phyloP scores from a whole-genome alignment of 441 rosid genomes.

The Gossypium davidsonii region DNA sequence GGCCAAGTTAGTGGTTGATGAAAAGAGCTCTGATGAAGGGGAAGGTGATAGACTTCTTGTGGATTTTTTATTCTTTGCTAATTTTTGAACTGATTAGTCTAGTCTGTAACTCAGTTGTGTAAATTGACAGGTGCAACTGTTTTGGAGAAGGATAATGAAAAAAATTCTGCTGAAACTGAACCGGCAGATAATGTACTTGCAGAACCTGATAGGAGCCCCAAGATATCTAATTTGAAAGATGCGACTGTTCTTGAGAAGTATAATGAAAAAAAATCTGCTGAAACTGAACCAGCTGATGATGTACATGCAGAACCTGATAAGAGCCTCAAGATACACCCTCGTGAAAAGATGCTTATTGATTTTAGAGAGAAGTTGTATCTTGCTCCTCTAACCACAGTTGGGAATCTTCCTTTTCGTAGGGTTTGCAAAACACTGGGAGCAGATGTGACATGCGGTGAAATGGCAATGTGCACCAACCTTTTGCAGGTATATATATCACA shows the following conservation, averaged over 20 bases:
- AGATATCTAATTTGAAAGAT: conserved; percentile 33
- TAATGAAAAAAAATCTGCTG: conserved; percentile 17
- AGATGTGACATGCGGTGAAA: conserved; percentile 91
- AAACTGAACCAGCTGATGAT: conserved; percentile 26
- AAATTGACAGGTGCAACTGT: conserved; percentile 31
- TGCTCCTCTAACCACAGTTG: conserved; percentile 90
- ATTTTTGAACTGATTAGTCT: conserved; percentile 7
- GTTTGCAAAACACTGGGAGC: conserved; percentile 86
- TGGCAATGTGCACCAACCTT: conserved; percentile 98
- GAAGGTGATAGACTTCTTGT: conserved; percentile 18
- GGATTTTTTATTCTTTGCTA: not conserved
- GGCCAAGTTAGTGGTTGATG: conserved; percentile 45
- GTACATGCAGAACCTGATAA: conserved; percentile 39
- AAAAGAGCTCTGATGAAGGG: conserved; percentile 28
- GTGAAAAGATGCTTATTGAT: conserved; percentile 83
- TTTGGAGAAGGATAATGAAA: conserved; percentile 25
- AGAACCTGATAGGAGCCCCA: not conserved
- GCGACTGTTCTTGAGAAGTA: conserved; percentile 22
- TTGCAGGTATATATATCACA: conserved; percentile 55
- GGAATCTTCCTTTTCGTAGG: conserved; percentile 93
- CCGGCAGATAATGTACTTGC: conserved; percentile 9
- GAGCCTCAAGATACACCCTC: conserved; percentile 54
- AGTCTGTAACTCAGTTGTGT: conserved; percentile 17
- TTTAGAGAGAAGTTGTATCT: conserved; percentile 81
- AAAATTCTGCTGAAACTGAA: conserved; percentile 20